Evolutionary conservation across 169 alveolate genomes (phyloP).

Genomic region (Eimeria tenella): DNA sequence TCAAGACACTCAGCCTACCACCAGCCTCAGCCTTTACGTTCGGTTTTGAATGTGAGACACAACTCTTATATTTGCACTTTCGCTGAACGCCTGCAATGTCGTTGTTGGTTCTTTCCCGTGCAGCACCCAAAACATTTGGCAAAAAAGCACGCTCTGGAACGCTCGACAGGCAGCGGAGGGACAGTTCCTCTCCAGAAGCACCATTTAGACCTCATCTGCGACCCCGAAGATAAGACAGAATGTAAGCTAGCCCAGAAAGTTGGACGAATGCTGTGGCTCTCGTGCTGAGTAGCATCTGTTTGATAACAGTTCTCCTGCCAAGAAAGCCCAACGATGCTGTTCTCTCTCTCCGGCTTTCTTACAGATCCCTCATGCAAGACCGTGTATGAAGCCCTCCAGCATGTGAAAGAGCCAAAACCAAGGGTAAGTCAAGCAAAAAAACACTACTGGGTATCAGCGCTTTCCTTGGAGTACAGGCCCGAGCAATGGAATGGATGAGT

Average conservation of each 20-base stretch:
- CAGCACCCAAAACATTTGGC: slow-evolving; percentile 71
- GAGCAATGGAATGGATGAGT: neutral
- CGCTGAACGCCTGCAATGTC: neutral
- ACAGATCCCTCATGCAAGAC: slow-evolving; percentile 61
- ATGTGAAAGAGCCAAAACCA: slow-evolving; percentile 25
- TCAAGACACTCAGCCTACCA: neutral
- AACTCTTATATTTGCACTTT: neutral
- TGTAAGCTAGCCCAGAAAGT: slow-evolving; percentile 20
- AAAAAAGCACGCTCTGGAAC: slow-evolving; percentile 73
- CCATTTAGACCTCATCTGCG: slow-evolving; percentile 70
- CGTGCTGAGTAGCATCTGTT: neutral
- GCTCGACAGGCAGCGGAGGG: slow-evolving; percentile 61
- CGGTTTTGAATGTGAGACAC: neutral
- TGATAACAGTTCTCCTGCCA: neutral
- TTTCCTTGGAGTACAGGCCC: too few relatives aligned
- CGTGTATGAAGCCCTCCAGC: slow-evolving; percentile 69
- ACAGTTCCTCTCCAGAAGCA: slow-evolving; percentile 43
- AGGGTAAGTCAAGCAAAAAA: slow-evolving; percentile 11
- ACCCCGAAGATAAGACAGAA: slow-evolving; percentile 12
- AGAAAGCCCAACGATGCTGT: neutral
- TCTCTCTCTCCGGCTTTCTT: neutral
- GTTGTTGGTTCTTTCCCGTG: neutral
- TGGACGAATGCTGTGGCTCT: neutral
- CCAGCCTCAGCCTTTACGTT: neutral
- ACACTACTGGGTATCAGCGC: neutral